Base-by-base conservation (phyloP, 257 asterid species). In the Nicotiana sylvestris region DNA sequence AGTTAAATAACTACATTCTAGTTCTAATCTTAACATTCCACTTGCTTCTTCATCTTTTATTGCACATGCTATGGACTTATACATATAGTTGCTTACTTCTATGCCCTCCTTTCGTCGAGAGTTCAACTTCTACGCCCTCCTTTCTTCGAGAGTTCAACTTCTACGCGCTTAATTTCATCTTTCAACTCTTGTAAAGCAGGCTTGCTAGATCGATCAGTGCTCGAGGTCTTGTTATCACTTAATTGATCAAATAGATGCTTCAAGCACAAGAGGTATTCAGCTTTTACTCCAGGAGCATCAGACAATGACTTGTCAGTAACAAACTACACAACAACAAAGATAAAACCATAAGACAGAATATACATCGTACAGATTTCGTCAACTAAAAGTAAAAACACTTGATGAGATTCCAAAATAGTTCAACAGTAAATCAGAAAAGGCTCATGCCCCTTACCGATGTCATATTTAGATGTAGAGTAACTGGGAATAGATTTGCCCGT, bases 261-360 rank as follows among this genome's bases (percentile, higher is more conserved):
- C 89, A 91, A 85, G 86, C 97, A 95, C 3, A 92, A 90, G 1
- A 90, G 86, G 70, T 91, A 95, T 80, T 91, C 98, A 29, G 91
- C 88, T 89, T 90, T 93, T 15, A 90, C 90, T 88, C 90, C 92
- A 37, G 89, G 87, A 67, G 88, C 86, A 81, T 85, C 89, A 10
- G 86, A 77, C 77, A 83, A 39, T 6, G 88, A 5, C 49, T 69
- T 74, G 81, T 87, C 90, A 18, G 87, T 64, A 79, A 83, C 90
- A 82, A 92, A 88, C 98, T 95, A 94, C 89, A 89, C 64, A 84
- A 83, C 76, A 80, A 58, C 58, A 58, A 16, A 25, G 10, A 60
- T 35, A 21, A 61, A 3, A 25, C 4, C 18, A 80, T 6, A 39
- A 4, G 2, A 37, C 5, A 58, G 56, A 21, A 37, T 16, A 11